phyloP scores from a whole-genome alignment of 164 flowering plant species.

The Taxillus chinensis region DNA sequence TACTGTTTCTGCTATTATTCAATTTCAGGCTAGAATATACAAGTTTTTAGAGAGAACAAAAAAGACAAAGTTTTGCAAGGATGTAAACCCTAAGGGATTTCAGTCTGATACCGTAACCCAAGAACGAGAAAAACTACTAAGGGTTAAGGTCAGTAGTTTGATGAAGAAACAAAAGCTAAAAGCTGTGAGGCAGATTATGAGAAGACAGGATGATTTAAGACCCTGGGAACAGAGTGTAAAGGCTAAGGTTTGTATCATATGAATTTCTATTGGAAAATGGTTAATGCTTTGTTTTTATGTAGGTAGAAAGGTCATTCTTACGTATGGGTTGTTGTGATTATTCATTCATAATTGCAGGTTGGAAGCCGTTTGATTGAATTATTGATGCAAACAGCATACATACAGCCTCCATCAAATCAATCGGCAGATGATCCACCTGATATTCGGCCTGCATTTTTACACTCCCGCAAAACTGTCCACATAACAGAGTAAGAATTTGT shows the following conservation, averaged over 20 bases:
- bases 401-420: constrained; percentile 77
- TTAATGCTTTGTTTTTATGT: neutral
- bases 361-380: constrained; percentile 84
- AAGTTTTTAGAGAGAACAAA: constrained; percentile 62
- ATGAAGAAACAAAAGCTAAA: constrained; percentile 63
- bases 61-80: constrained; percentile 28
- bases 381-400: constrained; percentile 66
- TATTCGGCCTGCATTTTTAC: constrained; percentile 84
- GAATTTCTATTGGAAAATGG: neutral
- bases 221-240: constrained; percentile 61
- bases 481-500: constrained; percentile 24
- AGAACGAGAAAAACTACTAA: constrained; percentile 43
- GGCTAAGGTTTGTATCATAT: constrained; percentile 54
- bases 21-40: constrained; percentile 76
- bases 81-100: constrained; percentile 17
- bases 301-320: too few relatives aligned
- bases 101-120: constrained; percentile 18
- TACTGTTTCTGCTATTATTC: constrained; percentile 12
- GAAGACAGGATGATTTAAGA: constrained; percentile 38
- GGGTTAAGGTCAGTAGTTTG: constrained; percentile 48
- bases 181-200: constrained; percentile 48
- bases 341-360: constrained; percentile 36
- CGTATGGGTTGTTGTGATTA: too few relatives aligned
- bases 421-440: constrained; percentile 64
- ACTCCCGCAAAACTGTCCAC: constrained; percentile 23